phyloP scores from a whole-genome alignment of 257 asterid species.

The Nicotiana obtusifolia region DNA sequence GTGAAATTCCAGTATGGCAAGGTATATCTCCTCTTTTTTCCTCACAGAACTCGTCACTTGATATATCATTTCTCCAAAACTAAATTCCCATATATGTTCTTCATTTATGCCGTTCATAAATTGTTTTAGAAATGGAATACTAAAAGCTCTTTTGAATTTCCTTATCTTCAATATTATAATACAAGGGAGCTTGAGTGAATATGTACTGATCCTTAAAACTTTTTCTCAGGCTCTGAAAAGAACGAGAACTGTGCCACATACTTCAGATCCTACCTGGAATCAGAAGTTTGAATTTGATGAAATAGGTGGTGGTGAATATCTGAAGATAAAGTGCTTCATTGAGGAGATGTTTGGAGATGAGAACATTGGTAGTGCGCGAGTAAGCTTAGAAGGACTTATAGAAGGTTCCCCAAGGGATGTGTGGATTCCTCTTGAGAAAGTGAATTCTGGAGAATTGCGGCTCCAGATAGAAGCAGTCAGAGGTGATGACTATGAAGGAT shows the following conservation, averaged over 20 bases:
- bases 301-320: conserved; percentile 78
- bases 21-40: conserved; percentile 36
- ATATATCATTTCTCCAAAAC: not conserved
- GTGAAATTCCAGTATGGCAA: conserved; percentile 85
- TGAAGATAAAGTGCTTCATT: conserved; percentile 67
- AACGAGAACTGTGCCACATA: conserved; percentile 58
- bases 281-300: conserved; percentile 93
- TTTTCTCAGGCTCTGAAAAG: conserved; percentile 48
- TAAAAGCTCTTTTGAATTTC: not conserved
- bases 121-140: not conserved
- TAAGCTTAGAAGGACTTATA: conserved; percentile 84
- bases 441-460: conserved; percentile 77
- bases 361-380: conserved; percentile 90
- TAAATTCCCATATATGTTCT: not conserved
- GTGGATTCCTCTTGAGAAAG: conserved; percentile 85
- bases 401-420: conserved; percentile 82
- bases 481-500: conserved; percentile 44
- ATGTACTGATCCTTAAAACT: not conserved
- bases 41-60: not conserved
- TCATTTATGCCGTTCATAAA: not conserved
- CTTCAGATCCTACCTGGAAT: conserved; percentile 75
- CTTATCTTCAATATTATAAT: not conserved
- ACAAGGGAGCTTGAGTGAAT: not conserved
- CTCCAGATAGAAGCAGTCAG: conserved; percentile 76
- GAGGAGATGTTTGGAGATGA: conserved; percentile 90